phyloP scores from a whole-genome alignment of 176 grass and related monocot genomes.

The Cocos nucifera region DNA sequence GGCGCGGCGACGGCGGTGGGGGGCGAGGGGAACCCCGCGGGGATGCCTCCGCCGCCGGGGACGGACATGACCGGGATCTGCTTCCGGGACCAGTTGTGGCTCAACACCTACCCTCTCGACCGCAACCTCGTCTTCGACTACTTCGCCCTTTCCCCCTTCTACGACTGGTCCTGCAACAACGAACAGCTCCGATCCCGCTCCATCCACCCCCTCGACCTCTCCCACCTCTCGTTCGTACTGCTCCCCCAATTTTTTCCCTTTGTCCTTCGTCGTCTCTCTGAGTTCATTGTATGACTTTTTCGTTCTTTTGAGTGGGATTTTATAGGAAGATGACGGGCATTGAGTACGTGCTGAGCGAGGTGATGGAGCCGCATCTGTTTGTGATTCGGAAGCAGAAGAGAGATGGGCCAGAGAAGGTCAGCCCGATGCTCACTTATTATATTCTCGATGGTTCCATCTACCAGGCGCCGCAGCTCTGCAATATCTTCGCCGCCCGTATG shows the following conservation, averaged over 20 bases:
- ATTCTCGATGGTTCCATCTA: conserved; percentile 96
- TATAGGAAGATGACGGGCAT: conserved; percentile 87
- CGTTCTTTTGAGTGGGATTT: not conserved
- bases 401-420: conserved; percentile 58
- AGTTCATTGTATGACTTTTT: not conserved
- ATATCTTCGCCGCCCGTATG: conserved; percentile 83
- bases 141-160: conserved; percentile 96
- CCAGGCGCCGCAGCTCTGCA: conserved; percentile 94
- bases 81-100: conserved; percentile 98
- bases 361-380: conserved; percentile 93
- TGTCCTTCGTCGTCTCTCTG: not conserved
- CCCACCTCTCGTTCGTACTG: conserved; percentile 59
- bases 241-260: not conserved
- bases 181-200: conserved; percentile 80
- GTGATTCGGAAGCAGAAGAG: conserved; percentile 96
- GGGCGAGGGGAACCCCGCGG: conserved; percentile 31
- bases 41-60: conserved; percentile 53
- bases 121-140: conserved; percentile 99
- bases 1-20: conserved; percentile 12
- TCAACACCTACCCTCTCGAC: conserved; percentile 87
- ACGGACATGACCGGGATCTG: conserved; percentile 99
- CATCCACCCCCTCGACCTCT: conserved; percentile 93
- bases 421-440: conserved; percentile 70
- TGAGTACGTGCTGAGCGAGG: conserved; percentile 85
- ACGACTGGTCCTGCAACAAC: conserved; percentile 91